Percentiles rank a stretch among this genome's conserved stretches.
Evolutionary conservation across 1,139 yeast genomes (phyloP).

Genomic region (Sugiyamaella pinicola): DNA sequence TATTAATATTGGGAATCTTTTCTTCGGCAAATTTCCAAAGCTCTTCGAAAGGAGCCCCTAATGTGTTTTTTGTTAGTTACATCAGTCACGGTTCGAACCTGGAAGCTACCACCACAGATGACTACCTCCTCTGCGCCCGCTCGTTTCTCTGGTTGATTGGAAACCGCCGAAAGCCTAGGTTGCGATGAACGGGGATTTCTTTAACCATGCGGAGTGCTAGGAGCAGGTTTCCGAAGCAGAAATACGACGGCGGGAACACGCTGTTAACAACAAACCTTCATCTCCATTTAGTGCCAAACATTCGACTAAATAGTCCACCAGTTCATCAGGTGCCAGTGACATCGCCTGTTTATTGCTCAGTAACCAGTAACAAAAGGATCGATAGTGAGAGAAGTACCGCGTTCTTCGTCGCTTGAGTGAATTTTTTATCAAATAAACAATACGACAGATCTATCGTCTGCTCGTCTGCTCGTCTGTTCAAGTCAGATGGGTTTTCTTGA

Average conservation of each 20-base stretch:
- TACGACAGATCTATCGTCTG: too few relatives aligned
- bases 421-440: too few relatives aligned
- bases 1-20: constrained; percentile 33
- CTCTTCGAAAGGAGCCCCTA: constrained; percentile 38
- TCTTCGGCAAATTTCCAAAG: constrained; percentile 36
- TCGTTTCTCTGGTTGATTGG: too few relatives aligned
- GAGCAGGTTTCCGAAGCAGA: too few relatives aligned
- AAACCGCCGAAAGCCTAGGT: background rate
- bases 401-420: too few relatives aligned
- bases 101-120: background rate
- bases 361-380: too few relatives aligned
- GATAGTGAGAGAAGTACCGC: too few relatives aligned
- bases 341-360: too few relatives aligned
- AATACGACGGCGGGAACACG: too few relatives aligned
- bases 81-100: constrained; percentile 11
- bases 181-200: background rate
- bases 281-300: constrained; percentile 41
- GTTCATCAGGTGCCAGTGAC: constrained; percentile 37
- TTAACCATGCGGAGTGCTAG: background rate
- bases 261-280: too few relatives aligned
- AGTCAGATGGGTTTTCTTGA: too few relatives aligned
- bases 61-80: constrained; percentile 12
- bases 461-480: constrained; percentile 36
- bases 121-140: too few relatives aligned
- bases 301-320: constrained; percentile 39